phyloP scores from a whole-genome alignment of 2,329 filamentous ascomycete genomes.

The Aureobasidium subglaciale region DNA sequence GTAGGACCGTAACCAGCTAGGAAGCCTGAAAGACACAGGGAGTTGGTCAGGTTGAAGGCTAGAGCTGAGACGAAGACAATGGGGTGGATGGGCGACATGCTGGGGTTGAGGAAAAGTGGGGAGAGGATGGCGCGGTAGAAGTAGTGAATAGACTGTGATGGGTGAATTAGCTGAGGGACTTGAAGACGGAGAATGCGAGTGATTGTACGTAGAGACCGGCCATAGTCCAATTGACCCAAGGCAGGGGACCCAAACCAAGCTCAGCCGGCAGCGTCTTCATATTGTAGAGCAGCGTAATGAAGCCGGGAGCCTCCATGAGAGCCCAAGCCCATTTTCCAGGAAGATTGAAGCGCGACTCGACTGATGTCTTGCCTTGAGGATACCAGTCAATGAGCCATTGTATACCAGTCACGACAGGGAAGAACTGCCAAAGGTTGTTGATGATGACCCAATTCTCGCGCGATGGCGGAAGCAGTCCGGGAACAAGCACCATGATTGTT shows the following conservation, averaged over 20 bases:
- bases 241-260: constrained; percentile 52
- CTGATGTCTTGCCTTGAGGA: constrained; percentile 87
- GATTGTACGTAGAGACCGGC: constrained; percentile 54
- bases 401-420: constrained; percentile 48
- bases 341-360: constrained; percentile 68
- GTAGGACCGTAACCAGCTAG: constrained; percentile 72
- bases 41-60: constrained; percentile 75
- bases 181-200: constrained; percentile 27
- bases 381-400: constrained; percentile 80
- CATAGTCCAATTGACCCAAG: constrained; percentile 72
- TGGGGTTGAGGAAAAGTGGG: constrained; percentile 72
- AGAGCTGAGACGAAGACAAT: constrained; percentile 58
- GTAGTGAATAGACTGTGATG: constrained; percentile 68
- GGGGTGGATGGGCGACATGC: constrained; percentile 83
- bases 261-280: constrained; percentile 60
- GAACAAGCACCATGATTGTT: constrained; percentile 38
- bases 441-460: constrained; percentile 45
- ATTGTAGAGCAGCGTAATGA: constrained; percentile 70
- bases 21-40: constrained; percentile 69
- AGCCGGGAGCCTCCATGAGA: constrained; percentile 77
- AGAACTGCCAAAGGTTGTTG: constrained; percentile 41
- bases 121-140: constrained; percentile 78
- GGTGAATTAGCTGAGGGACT: constrained; percentile 21
- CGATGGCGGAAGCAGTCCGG: constrained; percentile 41
- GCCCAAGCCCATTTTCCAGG: constrained; percentile 83